Percentiles rank a stretch among this genome's conserved stretches.
These are phyloP conservation scores for Plasmodium gonderi DNA, from an alignment of 169 alveolate species.

Conservation along the genomic window DNA sequence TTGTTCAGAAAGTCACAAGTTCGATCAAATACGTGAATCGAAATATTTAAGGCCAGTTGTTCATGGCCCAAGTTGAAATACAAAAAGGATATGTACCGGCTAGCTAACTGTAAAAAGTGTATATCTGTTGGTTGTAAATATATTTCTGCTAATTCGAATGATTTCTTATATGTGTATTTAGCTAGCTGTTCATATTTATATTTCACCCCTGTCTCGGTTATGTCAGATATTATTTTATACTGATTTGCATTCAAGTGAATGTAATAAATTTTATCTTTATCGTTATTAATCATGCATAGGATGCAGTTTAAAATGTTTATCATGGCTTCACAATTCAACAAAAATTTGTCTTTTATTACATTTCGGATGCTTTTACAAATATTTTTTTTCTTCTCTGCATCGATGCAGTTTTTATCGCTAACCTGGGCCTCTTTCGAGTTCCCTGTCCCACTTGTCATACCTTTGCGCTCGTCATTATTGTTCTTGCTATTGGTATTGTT, in stretches of 20 bases:
- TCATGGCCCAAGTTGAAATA: constrained; percentile 50
- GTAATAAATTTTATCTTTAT: constrained; percentile 26
- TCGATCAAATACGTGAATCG: constrained; percentile 35
- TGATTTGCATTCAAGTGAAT: constrained; percentile 42
- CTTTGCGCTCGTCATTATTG: background rate
- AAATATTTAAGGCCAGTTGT: constrained; percentile 27
- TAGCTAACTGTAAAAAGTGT: constrained; percentile 35
- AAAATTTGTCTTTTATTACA: constrained; percentile 21
- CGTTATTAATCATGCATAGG: constrained; percentile 17
- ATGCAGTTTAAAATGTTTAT: constrained; percentile 53
- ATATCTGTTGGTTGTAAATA: constrained; percentile 40
- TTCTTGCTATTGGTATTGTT: background rate
- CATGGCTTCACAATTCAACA: constrained; percentile 43
- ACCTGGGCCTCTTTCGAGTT: background rate
- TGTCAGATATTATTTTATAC: constrained; percentile 48
- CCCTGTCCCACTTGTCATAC: background rate
- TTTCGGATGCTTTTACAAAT: constrained; percentile 38
- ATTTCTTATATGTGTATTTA: constrained; percentile 30
- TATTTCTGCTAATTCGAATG: constrained; percentile 15
- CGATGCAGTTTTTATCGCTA: background rate
- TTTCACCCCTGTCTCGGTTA: constrained; percentile 73
- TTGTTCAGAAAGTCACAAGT: background rate
- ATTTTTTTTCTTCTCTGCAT: background rate
- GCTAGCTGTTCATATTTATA: constrained; percentile 71
- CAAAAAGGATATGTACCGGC: constrained; percentile 34